Base-by-base conservation (phyloP, 805 yeast genomes). In the Wickerhamiella parazyma region DNA sequence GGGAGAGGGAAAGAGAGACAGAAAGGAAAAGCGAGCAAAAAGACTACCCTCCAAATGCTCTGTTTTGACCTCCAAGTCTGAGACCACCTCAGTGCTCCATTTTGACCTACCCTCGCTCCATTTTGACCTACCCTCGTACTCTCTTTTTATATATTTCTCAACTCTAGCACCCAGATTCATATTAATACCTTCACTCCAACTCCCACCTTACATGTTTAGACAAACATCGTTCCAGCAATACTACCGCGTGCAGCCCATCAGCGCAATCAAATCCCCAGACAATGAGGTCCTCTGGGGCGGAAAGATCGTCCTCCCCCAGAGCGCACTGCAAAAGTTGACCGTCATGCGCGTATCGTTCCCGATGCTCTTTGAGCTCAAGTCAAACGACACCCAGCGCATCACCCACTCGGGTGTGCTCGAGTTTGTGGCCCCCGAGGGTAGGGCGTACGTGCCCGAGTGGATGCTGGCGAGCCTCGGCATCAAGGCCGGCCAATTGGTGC, bases 321-420 rank as follows among this genome's bases (percentile, higher is more conserved):
- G 94, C 31, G 91, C 97, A 0, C 71, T 91, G 50, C 81, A 79
- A 59, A 85, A 81, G 58, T 69, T 91, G 46, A 64, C 95, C 3
- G 82, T 83, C 83, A 66, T 91, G 33, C 89, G 87, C 57, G 85
- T 91, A 46, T 70, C 95, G 52, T 91, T 91, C 56, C 99, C 99
- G 0, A 91, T 91, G 99, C 68, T 91, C 39, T 91, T 91, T 57
- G 81, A 80, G 59, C 64, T 91, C 33, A 66, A 68, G 26, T 80
- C 81, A 44, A 93, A 80, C 52, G 79, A 73, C 29, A 67, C 72
- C 19, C 69, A 62, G 16, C 58, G 68, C 25, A 65, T 59, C 6
- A 84, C 96, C 0, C 95, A 86, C 59, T 81, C 87, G 38, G 99
- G 99, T 57, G 98, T 91, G 22, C 66, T 91, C 48, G 98, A 91